Conservation (phyloP, 768 basidiomycete genomes). For the Ephemerocybe angulata region DNA sequence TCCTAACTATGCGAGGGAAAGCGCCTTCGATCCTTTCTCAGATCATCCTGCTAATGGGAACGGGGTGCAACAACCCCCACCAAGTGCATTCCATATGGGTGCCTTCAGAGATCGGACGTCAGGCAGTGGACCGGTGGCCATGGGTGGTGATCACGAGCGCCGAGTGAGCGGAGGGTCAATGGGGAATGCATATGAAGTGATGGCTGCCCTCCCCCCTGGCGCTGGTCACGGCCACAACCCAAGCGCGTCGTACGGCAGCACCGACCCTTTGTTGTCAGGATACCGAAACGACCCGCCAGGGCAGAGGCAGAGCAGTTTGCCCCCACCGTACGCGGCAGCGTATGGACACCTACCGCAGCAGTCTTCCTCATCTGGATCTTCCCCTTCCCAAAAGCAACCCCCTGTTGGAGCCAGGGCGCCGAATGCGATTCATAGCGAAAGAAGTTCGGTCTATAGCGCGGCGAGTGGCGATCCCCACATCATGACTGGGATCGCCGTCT, state of each 20-base stretch:
- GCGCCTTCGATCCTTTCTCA: conserved; percentile 50
- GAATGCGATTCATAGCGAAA: neutral
- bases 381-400: neutral
- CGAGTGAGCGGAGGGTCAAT: conserved; percentile 13
- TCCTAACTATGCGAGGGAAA: conserved; percentile 16
- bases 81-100: conserved; percentile 26
- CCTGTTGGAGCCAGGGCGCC: neutral
- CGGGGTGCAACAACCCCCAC: conserved; percentile 30
- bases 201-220: neutral
- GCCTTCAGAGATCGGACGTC: conserved; percentile 30
- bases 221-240: neutral
- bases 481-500: neutral
- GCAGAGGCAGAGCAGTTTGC: neutral
- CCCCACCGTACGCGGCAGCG: conserved; percentile 5
- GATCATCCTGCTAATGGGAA: conserved; percentile 30
- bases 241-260: conserved; percentile 37
- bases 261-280: conserved; percentile 55
- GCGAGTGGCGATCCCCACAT: neutral
- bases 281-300: conserved; percentile 22
- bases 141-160: conserved; percentile 12
- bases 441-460: conserved; percentile 11
- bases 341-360: neutral
- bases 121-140: conserved; percentile 28
- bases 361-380: neutral
- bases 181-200: conserved; percentile 15